These are phyloP conservation scores for Streptanthus diversifolius DNA, from an alignment of 345 rosid genomes.

Conservation along the genomic window DNA sequence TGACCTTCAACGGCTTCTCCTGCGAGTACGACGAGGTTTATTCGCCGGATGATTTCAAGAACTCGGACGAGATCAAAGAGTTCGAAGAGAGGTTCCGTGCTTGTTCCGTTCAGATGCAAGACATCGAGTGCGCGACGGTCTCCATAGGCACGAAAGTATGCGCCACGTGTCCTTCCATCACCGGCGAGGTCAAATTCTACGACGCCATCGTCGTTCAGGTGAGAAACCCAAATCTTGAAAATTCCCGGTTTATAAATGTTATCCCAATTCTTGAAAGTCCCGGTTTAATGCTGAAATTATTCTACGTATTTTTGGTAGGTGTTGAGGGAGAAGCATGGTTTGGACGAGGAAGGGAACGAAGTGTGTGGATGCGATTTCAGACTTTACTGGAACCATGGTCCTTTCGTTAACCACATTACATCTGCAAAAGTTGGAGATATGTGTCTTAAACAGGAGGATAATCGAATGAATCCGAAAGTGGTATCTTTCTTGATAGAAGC, in stretches of 20 bases:
- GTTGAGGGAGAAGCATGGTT: constrained; percentile 14
- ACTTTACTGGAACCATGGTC: constrained; percentile 28
- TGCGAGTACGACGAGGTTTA: constrained; percentile 22
- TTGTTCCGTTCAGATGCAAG: constrained; percentile 28
- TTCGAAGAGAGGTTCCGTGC: constrained; percentile 31
- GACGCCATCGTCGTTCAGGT: constrained; percentile 22
- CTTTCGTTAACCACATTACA: background rate
- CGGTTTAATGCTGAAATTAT: background rate
- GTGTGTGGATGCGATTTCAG: constrained; percentile 19
- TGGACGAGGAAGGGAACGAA: constrained; percentile 20
- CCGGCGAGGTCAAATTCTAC: constrained; percentile 30
- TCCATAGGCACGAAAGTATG: constrained; percentile 11
- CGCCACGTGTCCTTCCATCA: constrained; percentile 24
- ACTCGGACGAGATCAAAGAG: constrained; percentile 1
- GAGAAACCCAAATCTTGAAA: background rate
- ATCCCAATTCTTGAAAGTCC: background rate
- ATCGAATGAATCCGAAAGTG: constrained; percentile 8
- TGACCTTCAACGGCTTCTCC: constrained; percentile 25
- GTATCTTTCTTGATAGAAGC: constrained; percentile 26
- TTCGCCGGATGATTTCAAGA: constrained; percentile 14
- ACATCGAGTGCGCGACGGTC: background rate
- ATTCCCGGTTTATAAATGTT: background rate
- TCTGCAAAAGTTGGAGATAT: constrained; percentile 30
- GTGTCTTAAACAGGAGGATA: constrained; percentile 12
- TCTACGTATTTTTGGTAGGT: background rate